A percentile compares a stretch with the other conserved stretches of the same genome.
Evolutionary conservation across 169 alveolate genomes (phyloP).

Genomic region (Cryptosporidium sp.): DNA sequence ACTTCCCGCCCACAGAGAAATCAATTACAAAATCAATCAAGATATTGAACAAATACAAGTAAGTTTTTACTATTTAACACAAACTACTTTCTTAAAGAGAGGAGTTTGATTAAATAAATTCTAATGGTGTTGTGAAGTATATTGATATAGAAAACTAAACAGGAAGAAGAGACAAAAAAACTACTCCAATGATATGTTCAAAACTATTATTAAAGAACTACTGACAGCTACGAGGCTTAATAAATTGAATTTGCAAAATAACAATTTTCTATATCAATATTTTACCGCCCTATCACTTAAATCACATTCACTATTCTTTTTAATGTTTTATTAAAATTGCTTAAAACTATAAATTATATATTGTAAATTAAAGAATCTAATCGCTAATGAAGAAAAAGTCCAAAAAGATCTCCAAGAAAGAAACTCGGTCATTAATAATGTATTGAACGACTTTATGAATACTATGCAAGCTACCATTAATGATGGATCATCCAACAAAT

Average conservation of each 20-base stretch:
- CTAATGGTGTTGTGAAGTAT: neutral
- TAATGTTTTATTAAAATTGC: neutral
- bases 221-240: neutral
- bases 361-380: constrained; percentile 27
- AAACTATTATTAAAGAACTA: too few relatives aligned
- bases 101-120: neutral
- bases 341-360: neutral
- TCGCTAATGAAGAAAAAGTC: constrained; percentile 47
- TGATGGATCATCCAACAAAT: constrained; percentile 12
- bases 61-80: neutral
- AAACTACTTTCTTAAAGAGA: neutral
- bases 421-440: constrained; percentile 33
- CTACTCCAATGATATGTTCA: neutral
- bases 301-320: neutral
- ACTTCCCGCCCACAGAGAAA: constrained; percentile 32
- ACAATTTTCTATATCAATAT: neutral
- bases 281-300: neutral
- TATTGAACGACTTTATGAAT: constrained; percentile 57
- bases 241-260: too few relatives aligned
- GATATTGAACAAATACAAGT: constrained; percentile 63
- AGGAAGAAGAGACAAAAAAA: neutral
- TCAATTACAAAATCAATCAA: constrained; percentile 60
- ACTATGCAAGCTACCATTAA: constrained; percentile 68
- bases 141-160: neutral
- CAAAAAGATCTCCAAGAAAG: constrained; percentile 44